Evolutionary conservation across 2,329 filamentous ascomycete species (phyloP), one percentile per base, ranked within the genome.

Genomic region (Metarhizium sp.): DNA sequence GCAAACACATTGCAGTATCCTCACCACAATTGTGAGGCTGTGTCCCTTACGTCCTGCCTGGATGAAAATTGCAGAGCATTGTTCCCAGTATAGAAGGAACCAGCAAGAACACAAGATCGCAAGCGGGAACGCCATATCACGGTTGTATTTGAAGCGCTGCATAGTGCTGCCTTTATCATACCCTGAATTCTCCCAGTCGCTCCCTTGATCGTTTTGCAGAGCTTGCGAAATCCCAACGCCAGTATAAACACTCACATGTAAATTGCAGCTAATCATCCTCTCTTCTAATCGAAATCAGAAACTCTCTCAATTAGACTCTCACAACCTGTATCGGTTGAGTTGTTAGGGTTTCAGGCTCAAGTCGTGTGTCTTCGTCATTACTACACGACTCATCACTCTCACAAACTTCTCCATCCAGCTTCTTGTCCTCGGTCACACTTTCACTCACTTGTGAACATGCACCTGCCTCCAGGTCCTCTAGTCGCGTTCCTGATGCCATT

Each of bases 401-500:
- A 34, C 42, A 13, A 11, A 48, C 25, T 6, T 14, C 20, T 30
- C 25, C 45, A 5, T 29, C 45, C 20, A 30, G 25, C 5, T n/a
- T 29, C 25, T 48, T 11, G 18, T 16, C 42, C n/a, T 8, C 3
- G 18, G 42, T 10, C 42, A 45, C 18, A 20, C 8, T 11, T 7
- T 45, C 42, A 20, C n/a, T 10, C 8, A 25, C 36, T n/a, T 50
- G 11, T 7, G 40, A 45, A n/a, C 6, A 48, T 25, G 50, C n/a
- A 16, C 6, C 36, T 25, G 8, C 32, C 2, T 14, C n/a, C 5
- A 25, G 18, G 40, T 2, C 25, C 20, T 55, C 56, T 16, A 38
- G 50, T 48, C 55, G 57, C 54, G 42, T 72, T 50, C 78, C 77
- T 40, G 80, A 75, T 0, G 75, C 77, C 10, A 79, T 77, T 18